A percentile compares a stretch with the other conserved stretches of the same genome.
Evolutionary conservation across 768 basidiomycete genomes (phyloP).

Genomic region (Coprinopsis cinerea): DNA sequence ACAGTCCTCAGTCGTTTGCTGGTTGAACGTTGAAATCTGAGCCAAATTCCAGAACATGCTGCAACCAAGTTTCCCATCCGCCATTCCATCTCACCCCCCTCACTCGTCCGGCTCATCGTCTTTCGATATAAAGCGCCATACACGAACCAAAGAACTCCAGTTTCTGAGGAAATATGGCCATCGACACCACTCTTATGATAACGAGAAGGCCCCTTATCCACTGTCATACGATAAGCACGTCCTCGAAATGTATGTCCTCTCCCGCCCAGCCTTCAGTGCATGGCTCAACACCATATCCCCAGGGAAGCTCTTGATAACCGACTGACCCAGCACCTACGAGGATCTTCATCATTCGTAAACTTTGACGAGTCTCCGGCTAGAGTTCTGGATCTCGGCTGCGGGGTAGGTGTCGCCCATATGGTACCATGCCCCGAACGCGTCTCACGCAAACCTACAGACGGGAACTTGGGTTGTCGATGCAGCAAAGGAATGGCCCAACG

Average conservation of each 20-base stretch:
- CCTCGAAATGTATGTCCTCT: conserved; percentile 56
- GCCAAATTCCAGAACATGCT: not conserved
- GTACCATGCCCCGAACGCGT: conserved; percentile 1
- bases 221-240: conserved; percentile 62
- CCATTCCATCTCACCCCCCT: conserved; percentile 1
- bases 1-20: conserved; percentile 1
- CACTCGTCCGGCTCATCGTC: conserved; percentile 20
- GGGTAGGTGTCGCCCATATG: conserved; percentile 38
- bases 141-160: conserved; percentile 46
- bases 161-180: conserved; percentile 58
- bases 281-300: not conserved
- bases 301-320: conserved; percentile 55
- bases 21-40: not conserved
- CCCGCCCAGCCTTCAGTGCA: not conserved
- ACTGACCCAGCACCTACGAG: conserved; percentile 41
- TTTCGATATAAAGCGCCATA: conserved; percentile 31
- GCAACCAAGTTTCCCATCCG: not conserved
- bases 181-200: conserved; percentile 60
- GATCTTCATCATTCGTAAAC: conserved; percentile 55
- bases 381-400: conserved; percentile 68
- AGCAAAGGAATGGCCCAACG: conserved; percentile 63
- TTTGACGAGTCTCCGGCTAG: conserved; percentile 48
- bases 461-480: conserved; percentile 71
- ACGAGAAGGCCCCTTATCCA: conserved; percentile 78
- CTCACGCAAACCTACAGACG: conserved; percentile 31